Evolutionary conservation across 2,329 filamentous ascomycete species (phyloP), one percentile per base, ranked within the genome.

Genomic region (Teratosphaeria destructans): DNA sequence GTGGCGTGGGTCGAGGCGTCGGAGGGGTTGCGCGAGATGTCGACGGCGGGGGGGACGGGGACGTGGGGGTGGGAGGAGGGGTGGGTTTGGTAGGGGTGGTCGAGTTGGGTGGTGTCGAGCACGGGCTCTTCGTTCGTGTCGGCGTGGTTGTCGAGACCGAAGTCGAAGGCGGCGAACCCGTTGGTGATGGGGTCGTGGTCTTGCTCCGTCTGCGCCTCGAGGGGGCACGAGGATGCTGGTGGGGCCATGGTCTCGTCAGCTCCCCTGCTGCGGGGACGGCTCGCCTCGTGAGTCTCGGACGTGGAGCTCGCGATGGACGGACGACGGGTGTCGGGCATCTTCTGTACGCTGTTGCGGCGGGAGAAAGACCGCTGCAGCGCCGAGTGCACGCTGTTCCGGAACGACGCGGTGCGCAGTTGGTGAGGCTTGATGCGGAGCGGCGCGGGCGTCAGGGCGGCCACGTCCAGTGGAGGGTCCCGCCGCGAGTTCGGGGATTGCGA

Each of bases 221-320:
- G 26, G 16, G 2, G 34, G 10, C 7, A 19, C 16, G 34, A 23
- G 2, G 19, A 3, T 12, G 35, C 57, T 1, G 5, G 3, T 29
- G 27, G 35, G 2, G 39, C 14, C 3, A 10, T 27, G 1, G 39
- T 39, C 1, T n/a, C 39, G 16, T 56, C 43, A 10, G 57, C 57
- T 29, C 59, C 59, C 3, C 53, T 53, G 32, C 71, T 74, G 34
- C 75, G 74, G 12, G 72, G 73, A 54, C 75, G 74, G 1, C 73
- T 72, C 32, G 74, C 71, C 1, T 75, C 68, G 8, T 75, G 60
- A 32, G 74, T 75, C 52, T 77, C 72, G 59, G 69, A 73, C 68
- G 67, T 19, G 67, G 68, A 56, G 14, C n/a, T 12, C 16, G 49
- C 26, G 67, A 65, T 32, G 54, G 27, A 47, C 56, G 19, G 56